Evolutionary conservation across 768 basidiomycete species (phyloP), one percentile per base, ranked within the genome.

Genomic region (Strobilomyces confusus): DNA sequence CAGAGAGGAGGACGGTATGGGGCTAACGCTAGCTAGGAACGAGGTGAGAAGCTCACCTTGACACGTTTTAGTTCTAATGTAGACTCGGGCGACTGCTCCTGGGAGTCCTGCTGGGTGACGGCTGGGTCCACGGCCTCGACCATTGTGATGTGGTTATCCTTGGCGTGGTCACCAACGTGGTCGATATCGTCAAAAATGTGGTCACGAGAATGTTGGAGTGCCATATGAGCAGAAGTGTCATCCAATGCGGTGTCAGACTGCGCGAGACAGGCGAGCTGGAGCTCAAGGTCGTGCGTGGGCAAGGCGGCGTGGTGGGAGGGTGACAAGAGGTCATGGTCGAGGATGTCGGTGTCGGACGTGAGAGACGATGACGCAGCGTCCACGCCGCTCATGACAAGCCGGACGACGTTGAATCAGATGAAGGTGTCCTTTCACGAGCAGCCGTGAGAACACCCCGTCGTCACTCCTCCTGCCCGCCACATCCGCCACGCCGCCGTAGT

Each of bases 11-110:
- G 29, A 9, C 29, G 29, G 5, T 29, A 29, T 29, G 29, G 29
- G 29, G 6, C 29, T 8, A 29, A 29, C 29, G 29, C 29, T 29
- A 29, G 50, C 44, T 44, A 61, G 45, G 58, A 54, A 59, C 41
- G 52, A 47, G 44, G 46, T 45, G 52, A 49, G 65, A 58, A 58
- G 63, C 81, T 61, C 67, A 84, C 86, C 80, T 88, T 91, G 73
- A 91, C 88, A 80, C 89, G 89, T 76, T 90, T 90, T 66, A 88
- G 73, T 60, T 89, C 88, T 63, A 85, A 80, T 62, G 86, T 84
- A 48, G 77, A 73, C 53, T 88, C 87, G 7, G 80, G 72, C 56
- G 79, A 68, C 76, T 80, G 86, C 42, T 83, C 83, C 62, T 80
- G 80, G 25, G 75, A 68, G 50, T 86, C 86, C 60, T 87, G 85